These are phyloP conservation scores for Tolypocladium endophyticum DNA, from an alignment of 2,329 filamentous ascomycete genomes.

Conservation along the genomic window DNA sequence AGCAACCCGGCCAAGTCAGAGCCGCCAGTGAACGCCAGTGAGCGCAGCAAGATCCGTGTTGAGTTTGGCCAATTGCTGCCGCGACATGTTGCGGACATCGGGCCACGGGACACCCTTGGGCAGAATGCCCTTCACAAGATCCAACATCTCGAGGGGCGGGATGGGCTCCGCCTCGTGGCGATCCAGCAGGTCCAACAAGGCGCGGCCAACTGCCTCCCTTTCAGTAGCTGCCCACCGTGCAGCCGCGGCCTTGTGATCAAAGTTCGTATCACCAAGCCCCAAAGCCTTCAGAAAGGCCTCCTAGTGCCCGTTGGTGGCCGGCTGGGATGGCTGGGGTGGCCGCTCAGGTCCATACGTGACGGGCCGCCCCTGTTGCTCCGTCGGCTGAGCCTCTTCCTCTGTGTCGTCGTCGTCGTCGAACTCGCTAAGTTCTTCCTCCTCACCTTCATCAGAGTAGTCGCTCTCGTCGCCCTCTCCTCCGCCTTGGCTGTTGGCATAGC, in stretches of 20 bases:
- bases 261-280: neutral
- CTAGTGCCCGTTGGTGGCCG: conserved; percentile 34
- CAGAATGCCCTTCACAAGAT: neutral
- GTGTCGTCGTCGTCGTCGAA: conserved; percentile 56
- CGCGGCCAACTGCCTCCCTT: neutral
- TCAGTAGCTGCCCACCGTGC: neutral
- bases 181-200: neutral
- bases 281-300: conserved; percentile 10
- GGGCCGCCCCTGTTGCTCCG: conserved; percentile 20
- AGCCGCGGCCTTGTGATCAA: neutral
- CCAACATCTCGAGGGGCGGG: neutral
- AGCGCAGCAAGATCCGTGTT: neutral
- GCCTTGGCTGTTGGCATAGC: conserved; percentile 42
- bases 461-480: conserved; percentile 47
- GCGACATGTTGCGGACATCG: neutral
- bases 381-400: conserved; percentile 36
- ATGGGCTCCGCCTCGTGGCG: neutral
- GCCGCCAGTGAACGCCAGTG: neutral
- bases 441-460: conserved; percentile 54
- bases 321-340: conserved; percentile 25
- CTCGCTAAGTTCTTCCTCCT: conserved; percentile 52
- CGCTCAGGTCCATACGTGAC: conserved; percentile 38
- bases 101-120: neutral
- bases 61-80: neutral
- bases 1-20: too few relatives aligned